Percentiles rank a stretch among this genome's conserved stretches.
Conservation (phyloP, 129 eudicot genomes). For the Ambrosia artemisiifolia region DNA sequence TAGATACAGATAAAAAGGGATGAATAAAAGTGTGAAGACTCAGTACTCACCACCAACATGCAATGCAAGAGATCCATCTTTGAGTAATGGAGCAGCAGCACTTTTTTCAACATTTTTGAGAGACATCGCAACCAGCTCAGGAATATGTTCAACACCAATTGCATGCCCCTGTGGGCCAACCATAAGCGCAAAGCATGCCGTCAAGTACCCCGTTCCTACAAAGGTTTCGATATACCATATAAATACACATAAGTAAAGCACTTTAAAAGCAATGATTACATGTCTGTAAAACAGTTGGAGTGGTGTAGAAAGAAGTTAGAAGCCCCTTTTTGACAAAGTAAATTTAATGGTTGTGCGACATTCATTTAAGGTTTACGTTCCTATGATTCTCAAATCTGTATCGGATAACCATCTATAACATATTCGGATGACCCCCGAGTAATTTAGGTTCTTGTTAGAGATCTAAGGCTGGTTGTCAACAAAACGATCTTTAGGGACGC, state of each 20-base stretch:
- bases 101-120: slow-evolving; percentile 63
- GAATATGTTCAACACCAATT: slow-evolving; percentile 93
- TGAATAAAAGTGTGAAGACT: slow-evolving; percentile 16
- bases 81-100: slow-evolving; percentile 71
- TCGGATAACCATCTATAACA: neutral
- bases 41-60: slow-evolving; percentile 87
- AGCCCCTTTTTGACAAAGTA: too few species aligned
- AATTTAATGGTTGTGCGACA: too few species aligned
- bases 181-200: slow-evolving; percentile 95
- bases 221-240: neutral
- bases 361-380: too few species aligned
- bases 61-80: slow-evolving; percentile 67
- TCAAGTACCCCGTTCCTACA: slow-evolving; percentile 94
- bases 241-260: neutral
- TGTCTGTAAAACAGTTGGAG: too few species aligned
- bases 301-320: too few species aligned
- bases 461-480: neutral
- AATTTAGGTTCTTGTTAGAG: neutral
- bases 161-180: slow-evolving; percentile 88
- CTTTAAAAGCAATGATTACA: neutral
- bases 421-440: neutral
- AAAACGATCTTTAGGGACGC: neutral
- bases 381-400: too few species aligned
- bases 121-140: slow-evolving; percentile 67
- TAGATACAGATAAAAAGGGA: neutral